Conservation (phyloP, 1,139 yeast genomes). For the Scheffersomyces parashehatae region DNA sequence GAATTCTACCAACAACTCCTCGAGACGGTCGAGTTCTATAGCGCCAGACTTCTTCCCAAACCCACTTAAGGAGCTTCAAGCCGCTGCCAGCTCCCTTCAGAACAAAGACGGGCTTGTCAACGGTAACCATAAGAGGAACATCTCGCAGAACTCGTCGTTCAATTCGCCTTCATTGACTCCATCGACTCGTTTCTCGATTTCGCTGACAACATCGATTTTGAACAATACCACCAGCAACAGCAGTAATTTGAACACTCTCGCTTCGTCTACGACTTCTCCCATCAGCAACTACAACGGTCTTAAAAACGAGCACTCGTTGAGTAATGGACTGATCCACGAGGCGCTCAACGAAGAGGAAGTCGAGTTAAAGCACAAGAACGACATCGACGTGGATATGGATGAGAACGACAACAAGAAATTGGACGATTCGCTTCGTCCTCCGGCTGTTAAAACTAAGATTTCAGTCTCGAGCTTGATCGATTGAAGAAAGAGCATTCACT, state of each 20-base stretch:
- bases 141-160: constrained; percentile 35
- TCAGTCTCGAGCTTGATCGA: constrained; percentile 32
- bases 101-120: neutral
- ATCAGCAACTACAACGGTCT: constrained; percentile 6
- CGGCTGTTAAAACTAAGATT: constrained; percentile 17
- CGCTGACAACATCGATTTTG: constrained; percentile 23
- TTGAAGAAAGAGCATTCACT: constrained; percentile 6
- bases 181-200: constrained; percentile 27
- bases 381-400: constrained; percentile 6
- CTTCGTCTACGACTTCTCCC: constrained; percentile 8
- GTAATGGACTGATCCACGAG: constrained; percentile 1
- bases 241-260: neutral
- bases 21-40: constrained; percentile 36
- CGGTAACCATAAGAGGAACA: constrained; percentile 24
- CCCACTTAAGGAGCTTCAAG: constrained; percentile 20
- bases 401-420: constrained; percentile 5
- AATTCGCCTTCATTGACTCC: constrained; percentile 32
- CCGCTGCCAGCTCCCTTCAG: neutral
- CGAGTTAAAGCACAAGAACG: constrained; percentile 1
- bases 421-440: neutral
- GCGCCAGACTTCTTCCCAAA: constrained; percentile 47
- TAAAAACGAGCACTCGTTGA: constrained; percentile 3
- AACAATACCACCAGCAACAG: constrained; percentile 3
- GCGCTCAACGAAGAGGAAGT: constrained; percentile 7
- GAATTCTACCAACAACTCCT: constrained; percentile 27